phyloP scores from a whole-genome alignment of 148 eudicot species.

The Tetragonia tetragonoides region DNA sequence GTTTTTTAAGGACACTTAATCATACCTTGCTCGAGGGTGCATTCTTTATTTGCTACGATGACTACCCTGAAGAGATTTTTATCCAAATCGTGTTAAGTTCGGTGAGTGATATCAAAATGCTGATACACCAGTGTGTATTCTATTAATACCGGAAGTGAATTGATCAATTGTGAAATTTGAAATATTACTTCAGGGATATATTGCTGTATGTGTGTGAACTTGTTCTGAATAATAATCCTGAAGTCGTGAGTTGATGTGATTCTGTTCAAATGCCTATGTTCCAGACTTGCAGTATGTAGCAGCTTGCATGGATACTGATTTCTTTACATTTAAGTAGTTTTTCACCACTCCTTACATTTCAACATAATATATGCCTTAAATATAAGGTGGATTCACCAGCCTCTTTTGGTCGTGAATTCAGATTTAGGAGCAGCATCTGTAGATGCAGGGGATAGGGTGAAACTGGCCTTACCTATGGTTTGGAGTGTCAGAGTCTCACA shows the following conservation, averaged over 20 bases:
- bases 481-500: not conserved
- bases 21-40: not conserved
- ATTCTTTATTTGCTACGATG: not conserved
- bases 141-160: not conserved
- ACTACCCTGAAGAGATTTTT: too few relatives aligned
- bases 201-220: too few relatives aligned
- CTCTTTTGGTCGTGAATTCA: not conserved
- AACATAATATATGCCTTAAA: not conserved
- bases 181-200: not conserved
- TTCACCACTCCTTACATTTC: not conserved
- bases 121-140: not conserved
- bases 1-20: not conserved
- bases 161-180: not conserved
- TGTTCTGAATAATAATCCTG: not conserved
- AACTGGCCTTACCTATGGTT: not conserved
- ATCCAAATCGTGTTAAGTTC: not conserved
- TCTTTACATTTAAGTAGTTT: not conserved
- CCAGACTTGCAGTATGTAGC: too few relatives aligned
- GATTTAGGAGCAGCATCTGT: not conserved
- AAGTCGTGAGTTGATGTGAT: not conserved
- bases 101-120: not conserved
- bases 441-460: not conserved
- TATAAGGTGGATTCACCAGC: not conserved
- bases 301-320: not conserved
- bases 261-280: too few relatives aligned